phyloP scores from a whole-genome alignment of 352 stramenopile genomes.

The Globisporangium ultimum region DNA sequence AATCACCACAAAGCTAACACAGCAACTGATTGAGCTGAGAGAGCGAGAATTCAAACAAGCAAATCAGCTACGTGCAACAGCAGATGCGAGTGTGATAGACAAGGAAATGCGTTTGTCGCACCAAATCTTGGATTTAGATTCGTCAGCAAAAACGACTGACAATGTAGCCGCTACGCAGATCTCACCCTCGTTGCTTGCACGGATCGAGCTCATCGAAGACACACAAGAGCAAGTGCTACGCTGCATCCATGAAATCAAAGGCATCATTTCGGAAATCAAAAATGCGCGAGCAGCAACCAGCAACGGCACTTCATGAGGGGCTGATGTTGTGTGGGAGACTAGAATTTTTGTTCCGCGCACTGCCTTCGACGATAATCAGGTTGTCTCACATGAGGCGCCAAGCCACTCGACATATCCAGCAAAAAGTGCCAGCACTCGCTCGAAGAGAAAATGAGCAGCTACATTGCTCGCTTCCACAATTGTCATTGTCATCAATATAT shows the following conservation, averaged over 20 bases:
- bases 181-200: background rate
- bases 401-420: too few relatives aligned
- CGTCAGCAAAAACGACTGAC: background rate
- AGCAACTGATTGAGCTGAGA: conserved; percentile 17
- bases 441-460: too few relatives aligned
- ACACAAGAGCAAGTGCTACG: conserved; percentile 1
- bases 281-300: background rate
- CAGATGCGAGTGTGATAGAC: background rate
- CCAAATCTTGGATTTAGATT: background rate
- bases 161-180: background rate
- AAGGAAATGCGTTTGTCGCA: background rate
- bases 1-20: conserved; percentile 15
- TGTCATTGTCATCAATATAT: too few relatives aligned
- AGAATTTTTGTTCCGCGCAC: too few relatives aligned
- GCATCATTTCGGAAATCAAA: conserved; percentile 2
- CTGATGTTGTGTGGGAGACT: too few relatives aligned
- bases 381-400: too few relatives aligned
- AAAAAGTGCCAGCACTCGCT: too few relatives aligned
- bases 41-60: background rate
- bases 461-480: too few relatives aligned
- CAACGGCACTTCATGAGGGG: too few relatives aligned
- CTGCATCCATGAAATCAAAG: background rate
- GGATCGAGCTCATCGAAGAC: conserved; percentile 4
- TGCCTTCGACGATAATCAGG: too few relatives aligned
- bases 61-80: background rate